Conservation (phyloP, 2,329 filamentous ascomycete species). For the Elsinoe fawcettii region DNA sequence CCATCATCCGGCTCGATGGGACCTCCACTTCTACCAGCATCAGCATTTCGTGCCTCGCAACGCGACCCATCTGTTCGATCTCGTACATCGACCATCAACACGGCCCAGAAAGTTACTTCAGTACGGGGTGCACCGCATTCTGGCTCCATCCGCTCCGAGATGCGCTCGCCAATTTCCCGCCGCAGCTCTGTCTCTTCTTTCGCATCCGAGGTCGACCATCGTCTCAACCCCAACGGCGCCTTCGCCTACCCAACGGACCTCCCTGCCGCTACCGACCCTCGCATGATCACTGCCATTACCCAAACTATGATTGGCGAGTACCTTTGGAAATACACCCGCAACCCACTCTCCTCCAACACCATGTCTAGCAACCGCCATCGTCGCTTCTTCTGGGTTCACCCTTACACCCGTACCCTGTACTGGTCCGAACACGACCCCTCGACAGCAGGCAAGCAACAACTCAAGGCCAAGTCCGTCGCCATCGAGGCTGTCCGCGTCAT, state of each 20-base stretch:
- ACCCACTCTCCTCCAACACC: conserved; percentile 70
- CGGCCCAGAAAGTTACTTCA: conserved; percentile 46
- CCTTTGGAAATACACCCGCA: conserved; percentile 97
- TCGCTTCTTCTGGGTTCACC: conserved; percentile 98
- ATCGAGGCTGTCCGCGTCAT: conserved; percentile 92
- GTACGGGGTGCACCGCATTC: conserved; percentile 38
- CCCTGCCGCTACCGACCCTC: conserved; percentile 68
- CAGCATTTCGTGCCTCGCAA: conserved; percentile 49
- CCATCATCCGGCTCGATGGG: conserved; percentile 55
- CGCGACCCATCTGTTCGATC: conserved; percentile 23
- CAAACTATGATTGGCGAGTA: conserved; percentile 99
- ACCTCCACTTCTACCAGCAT: conserved; percentile 75
- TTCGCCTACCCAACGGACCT: conserved; percentile 51
- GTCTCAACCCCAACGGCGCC: conserved; percentile 63
- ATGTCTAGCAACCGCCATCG: conserved; percentile 85
- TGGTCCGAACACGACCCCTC: conserved; percentile 91
- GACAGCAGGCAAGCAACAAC: conserved; percentile 64
- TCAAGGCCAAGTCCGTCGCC: conserved; percentile 78
- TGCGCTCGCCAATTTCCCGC: conserved; percentile 43
- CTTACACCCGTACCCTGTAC: conserved; percentile 91
- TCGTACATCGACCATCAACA: conserved; percentile 30
- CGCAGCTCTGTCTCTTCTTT: conserved; percentile 92
- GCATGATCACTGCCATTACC: conserved; percentile 98
- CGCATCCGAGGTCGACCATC: conserved; percentile 81
- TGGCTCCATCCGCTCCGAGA: conserved; percentile 41